Evolutionary conservation across 2,329 filamentous ascomycete genomes (phyloP).

Genomic region (Cladobotryum protrusum): DNA sequence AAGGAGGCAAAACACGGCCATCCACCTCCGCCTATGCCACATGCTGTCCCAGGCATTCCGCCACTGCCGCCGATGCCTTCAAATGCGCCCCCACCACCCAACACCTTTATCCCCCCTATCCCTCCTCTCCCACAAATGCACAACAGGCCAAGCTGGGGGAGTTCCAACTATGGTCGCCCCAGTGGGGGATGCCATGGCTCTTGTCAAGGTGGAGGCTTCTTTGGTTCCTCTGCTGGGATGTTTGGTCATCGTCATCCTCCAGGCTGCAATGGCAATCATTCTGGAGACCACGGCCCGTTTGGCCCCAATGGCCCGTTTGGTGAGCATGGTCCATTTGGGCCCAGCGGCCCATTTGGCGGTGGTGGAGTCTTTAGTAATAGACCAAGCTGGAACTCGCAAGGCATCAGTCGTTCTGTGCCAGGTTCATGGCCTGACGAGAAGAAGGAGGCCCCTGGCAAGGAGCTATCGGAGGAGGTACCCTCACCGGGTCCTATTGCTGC

Average conservation of each 20-base stretch:
- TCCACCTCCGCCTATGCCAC: constrained; percentile 3
- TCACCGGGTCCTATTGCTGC: constrained; percentile 21
- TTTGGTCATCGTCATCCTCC: background rate
- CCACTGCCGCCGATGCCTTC: constrained; percentile 1
- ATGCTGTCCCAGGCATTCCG: constrained; percentile 3
- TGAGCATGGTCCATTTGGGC: constrained; percentile 7
- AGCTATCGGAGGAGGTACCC: constrained; percentile 7
- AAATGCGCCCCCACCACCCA: background rate
- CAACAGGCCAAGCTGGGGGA: too few relatives aligned
- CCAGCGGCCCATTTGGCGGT: constrained; percentile 10
- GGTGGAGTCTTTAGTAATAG: background rate
- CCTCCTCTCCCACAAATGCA: background rate
- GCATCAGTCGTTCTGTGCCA: constrained; percentile 14
- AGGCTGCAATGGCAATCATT: background rate
- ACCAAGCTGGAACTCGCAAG: background rate
- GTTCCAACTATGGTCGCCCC: background rate
- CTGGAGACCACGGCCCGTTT: constrained; percentile 10
- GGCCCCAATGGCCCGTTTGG: constrained; percentile 9
- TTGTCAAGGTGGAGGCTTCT: constrained; percentile 10
- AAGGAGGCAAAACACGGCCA: constrained; percentile 22
- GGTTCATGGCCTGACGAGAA: constrained; percentile 32
- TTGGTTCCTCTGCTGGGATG: constrained; percentile 5
- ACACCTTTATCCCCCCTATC: background rate
- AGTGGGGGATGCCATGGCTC: constrained; percentile 10
- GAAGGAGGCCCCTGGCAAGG: constrained; percentile 12